Percentiles rank a stretch among this genome's conserved stretches.
Conservation (phyloP, 164 flowering plant species). For the Kingdonia uniflora region DNA sequence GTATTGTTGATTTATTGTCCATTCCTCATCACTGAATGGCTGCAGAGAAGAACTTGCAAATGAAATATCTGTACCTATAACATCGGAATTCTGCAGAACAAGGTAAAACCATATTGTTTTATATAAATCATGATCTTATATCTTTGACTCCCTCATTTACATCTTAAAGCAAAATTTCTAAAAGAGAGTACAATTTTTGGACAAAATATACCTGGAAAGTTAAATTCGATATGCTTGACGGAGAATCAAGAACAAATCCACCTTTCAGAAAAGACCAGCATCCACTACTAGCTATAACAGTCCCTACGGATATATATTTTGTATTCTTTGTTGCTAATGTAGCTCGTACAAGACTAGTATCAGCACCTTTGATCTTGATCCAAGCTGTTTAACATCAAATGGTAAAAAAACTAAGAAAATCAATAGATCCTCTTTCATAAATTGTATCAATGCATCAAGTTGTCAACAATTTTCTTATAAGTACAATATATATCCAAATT, state of each 20-base stretch:
- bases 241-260: conserved; percentile 52
- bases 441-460: too few relatives aligned
- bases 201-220: conserved; percentile 40
- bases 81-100: conserved; percentile 31
- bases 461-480: too few relatives aligned
- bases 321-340: conserved; percentile 32
- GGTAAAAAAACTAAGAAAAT: too few relatives aligned
- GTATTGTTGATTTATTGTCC: conserved; percentile 61
- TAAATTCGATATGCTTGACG: conserved; percentile 32
- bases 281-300: conserved; percentile 46
- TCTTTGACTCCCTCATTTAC: not conserved
- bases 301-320: conserved; percentile 43
- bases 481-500: too few relatives aligned
- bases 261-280: conserved; percentile 99
- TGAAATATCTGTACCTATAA: conserved; percentile 22
- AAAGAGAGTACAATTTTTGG: too few relatives aligned
- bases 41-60: conserved; percentile 67
- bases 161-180: not conserved
- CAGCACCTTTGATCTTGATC: conserved; percentile 54
- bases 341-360: conserved; percentile 43
- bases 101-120: not conserved
- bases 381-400: conserved; percentile 37
- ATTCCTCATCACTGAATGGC: conserved; percentile 69
- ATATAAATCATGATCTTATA: not conserved
- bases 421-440: too few relatives aligned